Percentiles rank a stretch among this genome's conserved stretches.
These are phyloP conservation scores for Ottelia alismoides DNA, from an alignment of 106 monocot species.

Conservation along the genomic window DNA sequence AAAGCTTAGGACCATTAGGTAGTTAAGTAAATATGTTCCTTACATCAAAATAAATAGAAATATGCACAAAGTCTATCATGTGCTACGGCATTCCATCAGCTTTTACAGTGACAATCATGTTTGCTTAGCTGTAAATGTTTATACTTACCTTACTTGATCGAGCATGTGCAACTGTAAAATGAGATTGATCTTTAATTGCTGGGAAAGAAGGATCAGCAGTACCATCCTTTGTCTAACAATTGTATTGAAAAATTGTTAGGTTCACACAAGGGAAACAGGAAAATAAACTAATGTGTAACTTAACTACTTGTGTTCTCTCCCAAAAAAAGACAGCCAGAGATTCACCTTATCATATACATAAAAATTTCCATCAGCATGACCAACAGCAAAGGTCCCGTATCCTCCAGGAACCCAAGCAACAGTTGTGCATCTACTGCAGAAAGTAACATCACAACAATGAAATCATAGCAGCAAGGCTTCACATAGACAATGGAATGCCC, in stretches of 20 bases:
- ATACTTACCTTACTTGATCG: constrained; percentile 21
- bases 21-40: no score
- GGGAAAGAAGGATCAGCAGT: constrained; percentile 23
- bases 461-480: no score
- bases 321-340: neutral
- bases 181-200: constrained; percentile 14
- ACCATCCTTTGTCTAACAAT: constrained; percentile 29
- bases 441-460: no score
- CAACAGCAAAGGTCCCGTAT: constrained; percentile 71
- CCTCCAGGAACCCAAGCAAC: constrained; percentile 76
- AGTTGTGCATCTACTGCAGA: constrained; percentile 64
- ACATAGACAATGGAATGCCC: no score
- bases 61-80: no score
- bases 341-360: constrained; percentile 98
- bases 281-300: neutral
- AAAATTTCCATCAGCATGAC: constrained; percentile 90
- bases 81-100: no score
- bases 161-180: constrained; percentile 21
- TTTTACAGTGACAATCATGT: no score
- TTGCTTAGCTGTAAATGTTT: no score
- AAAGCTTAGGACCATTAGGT: no score
- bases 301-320: constrained; percentile 5
- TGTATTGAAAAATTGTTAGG: neutral
- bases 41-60: no score
- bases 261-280: neutral